Percentiles rank a stretch among this genome's conserved stretches.
phyloP scores from a whole-genome alignment of 2,329 filamentous ascomycete species.

The Colletotrichum scovillei region DNA sequence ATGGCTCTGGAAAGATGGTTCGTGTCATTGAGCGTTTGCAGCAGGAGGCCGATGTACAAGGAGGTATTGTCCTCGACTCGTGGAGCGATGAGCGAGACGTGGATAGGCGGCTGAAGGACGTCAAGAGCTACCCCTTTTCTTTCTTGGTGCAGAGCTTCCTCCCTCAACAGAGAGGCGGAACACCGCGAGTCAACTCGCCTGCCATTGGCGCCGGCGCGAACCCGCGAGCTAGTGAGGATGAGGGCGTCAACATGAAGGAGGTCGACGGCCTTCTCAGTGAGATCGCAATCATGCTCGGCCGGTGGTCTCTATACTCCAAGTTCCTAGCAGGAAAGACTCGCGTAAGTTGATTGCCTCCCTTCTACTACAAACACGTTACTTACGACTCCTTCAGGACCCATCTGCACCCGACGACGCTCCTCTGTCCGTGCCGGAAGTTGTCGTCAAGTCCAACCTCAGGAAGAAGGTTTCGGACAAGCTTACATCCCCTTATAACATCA shows the following conservation, averaged over 20 bases:
- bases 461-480: conserved; percentile 83
- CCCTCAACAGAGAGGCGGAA: conserved; percentile 73
- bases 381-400: conserved; percentile 56
- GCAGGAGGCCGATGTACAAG: conserved; percentile 94
- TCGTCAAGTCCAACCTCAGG: conserved; percentile 82
- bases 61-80: conserved; percentile 93
- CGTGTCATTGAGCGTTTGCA: conserved; percentile 93
- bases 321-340: conserved; percentile 90
- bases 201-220: conserved; percentile 68
- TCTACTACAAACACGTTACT: conserved; percentile 35
- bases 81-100: conserved; percentile 92
- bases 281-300: conserved; percentile 89
- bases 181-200: conserved; percentile 81
- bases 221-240: conserved; percentile 80
- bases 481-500: conserved; percentile 83
- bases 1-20: conserved; percentile 92
- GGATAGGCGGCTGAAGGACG: conserved; percentile 88
- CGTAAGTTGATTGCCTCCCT: conserved; percentile 59
- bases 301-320: conserved; percentile 92
- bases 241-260: conserved; percentile 96
- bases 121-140: conserved; percentile 97
- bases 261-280: conserved; percentile 89
- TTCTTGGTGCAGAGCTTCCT: conserved; percentile 96
- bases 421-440: conserved; percentile 76
- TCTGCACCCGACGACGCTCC: conserved; percentile 63